Conservation (phyloP, 208 protist genomes). For the Angomonas ambiguus region DNA sequence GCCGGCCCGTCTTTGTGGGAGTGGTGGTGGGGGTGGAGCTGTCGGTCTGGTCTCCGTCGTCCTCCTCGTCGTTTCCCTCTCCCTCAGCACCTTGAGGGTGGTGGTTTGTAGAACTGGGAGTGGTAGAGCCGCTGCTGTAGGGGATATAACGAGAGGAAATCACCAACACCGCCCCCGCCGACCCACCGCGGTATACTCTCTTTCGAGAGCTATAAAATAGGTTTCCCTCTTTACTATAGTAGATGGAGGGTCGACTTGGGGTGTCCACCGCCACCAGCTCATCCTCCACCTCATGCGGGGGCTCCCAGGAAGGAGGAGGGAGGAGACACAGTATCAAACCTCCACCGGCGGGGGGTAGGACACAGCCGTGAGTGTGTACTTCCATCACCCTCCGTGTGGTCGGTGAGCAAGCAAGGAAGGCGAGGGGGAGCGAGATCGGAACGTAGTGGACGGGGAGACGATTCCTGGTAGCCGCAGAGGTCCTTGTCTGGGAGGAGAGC, state of each 20-base stretch:
- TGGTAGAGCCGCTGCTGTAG: too few relatives aligned
- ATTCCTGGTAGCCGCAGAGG: too few relatives aligned
- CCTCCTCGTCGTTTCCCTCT: not conserved
- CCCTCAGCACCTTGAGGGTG: not conserved
- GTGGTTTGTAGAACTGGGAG: too few relatives aligned
- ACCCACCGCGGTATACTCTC: constrained; percentile 2
- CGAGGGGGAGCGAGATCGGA: constrained; percentile 30
- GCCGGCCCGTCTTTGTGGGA: too few relatives aligned
- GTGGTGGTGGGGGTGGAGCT: not conserved
- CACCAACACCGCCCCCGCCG: not conserved
- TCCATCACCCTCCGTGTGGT: constrained; percentile 30
- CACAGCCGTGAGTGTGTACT: constrained; percentile 30
- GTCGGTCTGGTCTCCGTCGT: not conserved
- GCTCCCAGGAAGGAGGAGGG: not conserved
- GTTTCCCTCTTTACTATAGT: not conserved
- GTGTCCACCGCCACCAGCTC: not conserved
- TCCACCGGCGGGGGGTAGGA: constrained; percentile 31
- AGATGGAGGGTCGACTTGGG: not conserved
- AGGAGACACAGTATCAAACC: constrained; percentile 33
- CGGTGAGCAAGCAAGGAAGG: constrained; percentile 33
- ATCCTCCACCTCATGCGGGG: not conserved
- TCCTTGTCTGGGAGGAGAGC: too few relatives aligned
- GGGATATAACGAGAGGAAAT: not conserved
- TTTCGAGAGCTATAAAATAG: not conserved
- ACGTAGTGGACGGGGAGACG: not conserved